A percentile compares a stretch with the other conserved stretches of the same genome.
Conservation (phyloP, 2,329 filamentous ascomycete genomes). For the Gliomastix tumulicola region DNA sequence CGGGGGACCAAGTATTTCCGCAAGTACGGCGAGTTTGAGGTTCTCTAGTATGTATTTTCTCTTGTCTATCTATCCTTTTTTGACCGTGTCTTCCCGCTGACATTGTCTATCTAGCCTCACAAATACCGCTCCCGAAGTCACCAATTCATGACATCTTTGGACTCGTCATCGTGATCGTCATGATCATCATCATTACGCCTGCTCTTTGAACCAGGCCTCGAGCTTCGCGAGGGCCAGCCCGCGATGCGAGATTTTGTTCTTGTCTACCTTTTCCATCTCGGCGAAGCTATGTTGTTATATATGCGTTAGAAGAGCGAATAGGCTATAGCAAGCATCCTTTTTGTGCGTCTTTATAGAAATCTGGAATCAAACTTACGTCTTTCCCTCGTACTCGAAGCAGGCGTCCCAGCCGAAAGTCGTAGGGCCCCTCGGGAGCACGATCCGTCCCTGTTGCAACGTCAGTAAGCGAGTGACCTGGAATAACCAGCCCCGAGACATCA, state of each 20-base stretch:
- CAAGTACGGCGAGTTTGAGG: constrained; percentile 71
- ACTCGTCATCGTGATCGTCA: no score
- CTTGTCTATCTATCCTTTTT: no score
- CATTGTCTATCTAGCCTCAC: no score
- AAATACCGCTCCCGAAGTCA: no score
- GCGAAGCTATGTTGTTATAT: constrained; percentile 54
- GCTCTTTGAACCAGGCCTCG: constrained; percentile 65
- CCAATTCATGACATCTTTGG: no score
- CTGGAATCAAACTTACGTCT: constrained; percentile 58
- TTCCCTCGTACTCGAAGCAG: constrained; percentile 86
- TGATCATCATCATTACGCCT: no score
- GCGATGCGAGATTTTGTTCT: constrained; percentile 92
- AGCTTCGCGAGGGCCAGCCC: constrained; percentile 82
- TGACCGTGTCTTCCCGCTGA: no score
- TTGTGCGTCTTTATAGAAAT: not conserved
- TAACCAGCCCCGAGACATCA: no score
- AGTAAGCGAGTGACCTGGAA: no score
- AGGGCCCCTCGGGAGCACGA: constrained; percentile 78
- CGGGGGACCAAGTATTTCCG: constrained; percentile 60
- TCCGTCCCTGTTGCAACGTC: constrained; percentile 61
- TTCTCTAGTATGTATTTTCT: constrained; percentile 65
- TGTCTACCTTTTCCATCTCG: constrained; percentile 83
- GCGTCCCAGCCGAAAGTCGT: constrained; percentile 90
- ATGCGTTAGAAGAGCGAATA: not conserved
- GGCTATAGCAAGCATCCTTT: not conserved